These are phyloP conservation scores for Monilinia polystroma DNA, from an alignment of 2,329 filamentous ascomycete species.

Conservation along the genomic window DNA sequence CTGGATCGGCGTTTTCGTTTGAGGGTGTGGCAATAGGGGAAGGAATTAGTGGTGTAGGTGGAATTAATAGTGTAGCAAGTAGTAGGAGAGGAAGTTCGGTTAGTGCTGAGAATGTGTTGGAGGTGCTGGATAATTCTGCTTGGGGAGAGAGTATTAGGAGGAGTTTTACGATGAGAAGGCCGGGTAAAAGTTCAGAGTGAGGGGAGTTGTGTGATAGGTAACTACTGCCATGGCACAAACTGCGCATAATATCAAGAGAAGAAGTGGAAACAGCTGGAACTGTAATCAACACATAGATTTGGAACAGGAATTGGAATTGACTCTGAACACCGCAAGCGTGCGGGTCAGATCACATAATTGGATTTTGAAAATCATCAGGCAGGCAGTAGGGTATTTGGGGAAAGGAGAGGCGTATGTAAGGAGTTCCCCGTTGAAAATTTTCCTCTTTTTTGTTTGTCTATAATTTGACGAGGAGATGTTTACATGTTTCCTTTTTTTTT, in stretches of 20 bases:
- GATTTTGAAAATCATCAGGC: not conserved
- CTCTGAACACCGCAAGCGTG: not conserved
- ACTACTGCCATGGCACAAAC: not conserved
- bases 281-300: not conserved
- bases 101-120: constrained; percentile 73
- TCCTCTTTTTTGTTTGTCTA: not conserved
- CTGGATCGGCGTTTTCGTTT: constrained; percentile 38
- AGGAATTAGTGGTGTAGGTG: constrained; percentile 25
- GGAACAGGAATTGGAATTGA: not conserved
- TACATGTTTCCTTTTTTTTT: not conserved
- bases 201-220: not conserved
- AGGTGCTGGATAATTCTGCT: constrained; percentile 82
- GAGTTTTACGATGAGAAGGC: constrained; percentile 70
- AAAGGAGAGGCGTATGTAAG: not conserved
- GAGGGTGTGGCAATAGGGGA: constrained; percentile 30
- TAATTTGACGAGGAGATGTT: not conserved
- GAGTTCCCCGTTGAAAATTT: not conserved
- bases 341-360: not conserved
- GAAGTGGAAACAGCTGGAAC: not conserved
- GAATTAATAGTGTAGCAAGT: constrained; percentile 43
- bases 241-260: not conserved
- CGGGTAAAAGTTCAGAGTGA: constrained; percentile 26
- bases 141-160: constrained; percentile 92
- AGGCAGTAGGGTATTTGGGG: not conserved
- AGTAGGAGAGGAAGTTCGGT: constrained; percentile 67